Conservation (phyloP, 2,329 filamentous ascomycete species). For the Aureobasidium sp. region DNA sequence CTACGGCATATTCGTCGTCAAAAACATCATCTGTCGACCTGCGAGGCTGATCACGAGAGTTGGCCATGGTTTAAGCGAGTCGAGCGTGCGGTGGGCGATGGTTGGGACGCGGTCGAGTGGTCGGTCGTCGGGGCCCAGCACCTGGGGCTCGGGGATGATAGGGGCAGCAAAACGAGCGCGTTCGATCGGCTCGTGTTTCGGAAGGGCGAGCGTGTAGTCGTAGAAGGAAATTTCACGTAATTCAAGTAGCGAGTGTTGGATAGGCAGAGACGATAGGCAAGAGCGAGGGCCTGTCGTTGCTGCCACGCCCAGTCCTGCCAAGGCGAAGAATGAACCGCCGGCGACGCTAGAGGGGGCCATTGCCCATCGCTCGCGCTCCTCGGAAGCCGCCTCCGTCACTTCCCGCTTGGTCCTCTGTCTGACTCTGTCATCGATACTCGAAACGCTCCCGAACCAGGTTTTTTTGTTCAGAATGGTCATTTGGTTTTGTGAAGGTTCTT, state of each 20-base stretch:
- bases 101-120: conserved; percentile 8
- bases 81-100: not conserved
- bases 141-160: conserved; percentile 5
- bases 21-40: conserved; percentile 34
- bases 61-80: conserved; percentile 6
- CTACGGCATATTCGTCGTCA: conserved; percentile 42
- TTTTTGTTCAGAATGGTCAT: not conserved
- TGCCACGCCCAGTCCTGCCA: not conserved
- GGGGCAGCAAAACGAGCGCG: conserved; percentile 13
- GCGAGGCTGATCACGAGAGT: not conserved
- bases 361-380: not conserved
- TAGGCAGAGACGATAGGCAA: conserved; percentile 1
- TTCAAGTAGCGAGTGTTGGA: conserved; percentile 10
- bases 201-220: not conserved
- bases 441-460: not conserved
- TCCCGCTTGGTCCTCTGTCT: not conserved
- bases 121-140: conserved; percentile 8
- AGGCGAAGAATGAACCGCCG: not conserved
- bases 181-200: not conserved
- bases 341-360: not conserved
- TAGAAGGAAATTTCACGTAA: not conserved
- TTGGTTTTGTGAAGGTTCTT: not conserved
- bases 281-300: conserved; percentile 5
- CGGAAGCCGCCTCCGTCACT: not conserved
- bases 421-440: not conserved